Conservation (phyloP, 805 yeast species). For the Candida silvicultrix region DNA sequence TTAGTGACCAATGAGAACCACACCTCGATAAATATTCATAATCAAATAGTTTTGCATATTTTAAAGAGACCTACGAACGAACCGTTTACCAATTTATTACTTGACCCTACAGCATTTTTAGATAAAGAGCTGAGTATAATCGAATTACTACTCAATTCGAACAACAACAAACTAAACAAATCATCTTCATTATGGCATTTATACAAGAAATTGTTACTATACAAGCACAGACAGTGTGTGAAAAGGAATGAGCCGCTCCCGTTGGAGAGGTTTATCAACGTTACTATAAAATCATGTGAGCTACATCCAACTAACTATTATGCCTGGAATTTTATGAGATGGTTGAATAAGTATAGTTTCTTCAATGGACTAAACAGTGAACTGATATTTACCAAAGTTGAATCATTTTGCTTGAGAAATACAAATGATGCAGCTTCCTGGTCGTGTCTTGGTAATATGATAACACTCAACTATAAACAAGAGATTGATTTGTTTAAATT, state of each 20-base stretch:
- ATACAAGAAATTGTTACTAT: slow-evolving; percentile 24
- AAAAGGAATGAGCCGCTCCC: neutral
- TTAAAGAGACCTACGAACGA: neutral
- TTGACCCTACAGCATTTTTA: slow-evolving; percentile 9
- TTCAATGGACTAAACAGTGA: no score
- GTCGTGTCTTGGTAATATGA: neutral
- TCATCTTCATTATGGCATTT: slow-evolving; percentile 33
- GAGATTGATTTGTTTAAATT: neutral
- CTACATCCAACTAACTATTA: slow-evolving; percentile 32
- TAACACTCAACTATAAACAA: neutral
- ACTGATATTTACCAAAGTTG: no score
- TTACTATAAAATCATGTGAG: slow-evolving; percentile 23
- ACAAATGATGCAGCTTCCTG: neutral
- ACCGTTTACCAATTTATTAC: neutral
- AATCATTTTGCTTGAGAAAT: slow-evolving; percentile 16
- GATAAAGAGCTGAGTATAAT: slow-evolving; percentile 14
- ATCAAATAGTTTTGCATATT: slow-evolving; percentile 15
- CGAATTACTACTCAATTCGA: slow-evolving; percentile 24
- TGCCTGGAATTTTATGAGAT: slow-evolving; percentile 32
- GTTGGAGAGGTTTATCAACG: slow-evolving; percentile 8
- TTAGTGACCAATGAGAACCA: slow-evolving; percentile 31
- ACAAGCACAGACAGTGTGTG: neutral
- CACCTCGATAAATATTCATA: slow-evolving; percentile 25
- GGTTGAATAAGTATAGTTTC: neutral
- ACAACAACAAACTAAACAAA: slow-evolving; percentile 28